Conservation (phyloP, 345 rosid species). For the Hibiscus tridactylites region DNA sequence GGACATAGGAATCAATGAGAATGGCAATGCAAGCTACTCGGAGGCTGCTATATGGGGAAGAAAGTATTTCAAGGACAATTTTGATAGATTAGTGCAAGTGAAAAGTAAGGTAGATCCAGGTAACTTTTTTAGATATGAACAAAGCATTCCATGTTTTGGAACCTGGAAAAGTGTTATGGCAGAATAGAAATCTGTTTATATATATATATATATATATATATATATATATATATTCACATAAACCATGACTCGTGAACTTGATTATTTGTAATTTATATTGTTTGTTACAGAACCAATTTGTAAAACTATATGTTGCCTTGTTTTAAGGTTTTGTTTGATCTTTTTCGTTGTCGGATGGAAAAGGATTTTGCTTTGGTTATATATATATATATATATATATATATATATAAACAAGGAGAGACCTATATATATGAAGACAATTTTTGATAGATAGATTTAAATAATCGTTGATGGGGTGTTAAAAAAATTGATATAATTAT, state of each 20-base stretch:
- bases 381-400: too few species aligned
- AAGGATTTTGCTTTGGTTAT: too few species aligned
- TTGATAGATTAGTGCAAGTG: constrained; percentile 5
- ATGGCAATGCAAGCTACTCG: constrained; percentile 9
- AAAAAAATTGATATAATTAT: too few species aligned
- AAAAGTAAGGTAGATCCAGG: constrained; percentile 9
- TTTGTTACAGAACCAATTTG: too few species aligned
- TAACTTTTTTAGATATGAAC: constrained; percentile 14
- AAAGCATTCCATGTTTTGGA: constrained; percentile 11
- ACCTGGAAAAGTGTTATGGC: background rate
- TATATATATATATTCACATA: background rate
- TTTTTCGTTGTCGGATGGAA: too few species aligned
- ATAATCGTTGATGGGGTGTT: too few species aligned
- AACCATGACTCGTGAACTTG: background rate
- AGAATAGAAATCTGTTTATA: background rate
- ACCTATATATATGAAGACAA: too few species aligned
- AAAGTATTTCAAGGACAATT: constrained; percentile 9
- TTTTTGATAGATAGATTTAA: too few species aligned
- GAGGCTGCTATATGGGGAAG: constrained; percentile 3
- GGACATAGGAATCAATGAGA: constrained; percentile 10
- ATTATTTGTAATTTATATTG: background rate
- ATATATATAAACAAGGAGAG: too few species aligned
- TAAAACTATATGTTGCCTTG: too few species aligned
- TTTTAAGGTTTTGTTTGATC: too few species aligned
- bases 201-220: background rate